Percentiles rank a stretch among this genome's conserved stretches.
Conservation (phyloP, 192 early-diverging fungal species). For the Pilaira anomala region DNA sequence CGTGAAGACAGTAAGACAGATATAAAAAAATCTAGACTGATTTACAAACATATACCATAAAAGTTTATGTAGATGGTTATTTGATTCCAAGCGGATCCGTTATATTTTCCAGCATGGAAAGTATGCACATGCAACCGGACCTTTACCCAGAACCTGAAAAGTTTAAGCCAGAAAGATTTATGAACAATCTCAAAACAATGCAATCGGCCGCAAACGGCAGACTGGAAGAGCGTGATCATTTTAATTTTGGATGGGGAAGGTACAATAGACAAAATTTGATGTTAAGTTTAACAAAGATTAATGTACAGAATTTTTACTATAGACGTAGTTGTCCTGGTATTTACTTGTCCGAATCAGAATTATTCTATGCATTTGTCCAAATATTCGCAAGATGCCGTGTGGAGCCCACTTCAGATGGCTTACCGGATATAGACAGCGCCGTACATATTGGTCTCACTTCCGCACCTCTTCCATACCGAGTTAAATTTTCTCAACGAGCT, state of each 20-base stretch:
- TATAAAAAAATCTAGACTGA: neutral
- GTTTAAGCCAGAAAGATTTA: constrained; percentile 45
- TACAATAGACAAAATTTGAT: neutral
- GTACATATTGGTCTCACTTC: neutral
- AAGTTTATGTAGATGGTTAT: constrained; percentile 35
- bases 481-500: neutral
- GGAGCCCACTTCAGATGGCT: neutral
- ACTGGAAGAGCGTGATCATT: constrained; percentile 9
- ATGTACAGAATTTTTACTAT: too few relatives aligned
- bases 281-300: too few relatives aligned
- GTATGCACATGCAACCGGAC: constrained; percentile 37
- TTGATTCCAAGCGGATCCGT: constrained; percentile 45
- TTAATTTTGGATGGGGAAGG: constrained; percentile 24
- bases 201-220: constrained; percentile 12
- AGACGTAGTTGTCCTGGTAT: neutral
- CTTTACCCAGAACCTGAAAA: constrained; percentile 41
- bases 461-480: neutral
- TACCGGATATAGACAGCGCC: neutral
- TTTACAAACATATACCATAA: too few relatives aligned
- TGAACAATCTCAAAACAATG: neutral
- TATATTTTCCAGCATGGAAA: constrained; percentile 46
- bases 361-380: neutral
- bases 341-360: neutral
- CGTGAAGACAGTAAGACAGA: constrained; percentile 5
- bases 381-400: neutral